Base-by-base conservation (phyloP, 179 eudicot species). In the Actinidia chinensis region DNA sequence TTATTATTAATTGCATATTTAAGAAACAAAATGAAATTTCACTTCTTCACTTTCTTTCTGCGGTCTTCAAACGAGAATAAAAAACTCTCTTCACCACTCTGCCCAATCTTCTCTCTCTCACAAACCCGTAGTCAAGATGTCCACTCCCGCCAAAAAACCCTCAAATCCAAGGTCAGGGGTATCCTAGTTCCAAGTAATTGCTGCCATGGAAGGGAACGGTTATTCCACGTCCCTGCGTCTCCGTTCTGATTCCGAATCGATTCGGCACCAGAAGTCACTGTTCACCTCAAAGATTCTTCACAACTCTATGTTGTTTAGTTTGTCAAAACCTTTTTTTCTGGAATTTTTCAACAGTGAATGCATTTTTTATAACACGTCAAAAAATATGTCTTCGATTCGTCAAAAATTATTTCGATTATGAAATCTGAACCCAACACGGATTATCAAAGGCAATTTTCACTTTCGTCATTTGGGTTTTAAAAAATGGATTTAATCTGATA, bases 211-310 rank as follows among this genome's bases (percentile, higher is more conserved):
- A n/a, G n/a, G 65, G 55, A 81, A 73, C 13, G 83, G 80, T 40
- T 54, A 77, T 44, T 83, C 85, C 10, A 56, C 76, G 54, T 79
- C 33, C 95, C 18, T 86, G 95, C 42, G 85, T 85, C 52, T 90
- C 97, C 6, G 75, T 86, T 74, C 80, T 2, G 75, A 81, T 10
- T 56, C 76, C 1, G 83, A 80, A 15, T 61, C 17, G 80, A 81
- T 3, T 65, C 85, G 13, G 11, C 43, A 22, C 81, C 72, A 11
- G 94, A 94, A 79, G 93, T 95, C 63, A 81, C 93, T 3, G 87
- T 93, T 72, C 87, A 75, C 79, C 92, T 95, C 83, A 93, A 90
- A 83, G 98, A 95, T 77, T n/a, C 20, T 28, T 3, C 3, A 7
- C n/a, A 0, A 1, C n/a, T 25, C 50, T 20, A 20, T 54, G 14